Evolutionary conservation across 345 rosid genomes (phyloP).

Genomic region (Excoecaria cochinchinensis): DNA sequence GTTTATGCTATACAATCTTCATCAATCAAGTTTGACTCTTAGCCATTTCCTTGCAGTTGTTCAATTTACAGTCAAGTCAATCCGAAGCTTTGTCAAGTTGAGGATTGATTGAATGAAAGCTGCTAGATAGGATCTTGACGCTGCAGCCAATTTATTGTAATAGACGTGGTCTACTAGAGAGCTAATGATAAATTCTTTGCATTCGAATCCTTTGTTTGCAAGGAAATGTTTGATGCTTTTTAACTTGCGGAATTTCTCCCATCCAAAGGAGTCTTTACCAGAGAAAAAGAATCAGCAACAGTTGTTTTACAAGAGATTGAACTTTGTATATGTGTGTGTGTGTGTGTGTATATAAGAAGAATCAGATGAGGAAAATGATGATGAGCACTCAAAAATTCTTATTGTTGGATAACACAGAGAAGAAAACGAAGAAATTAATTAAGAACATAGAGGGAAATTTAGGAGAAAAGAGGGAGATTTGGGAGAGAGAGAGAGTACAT

Average conservation of each 20-base stretch:
- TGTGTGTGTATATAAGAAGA: no score
- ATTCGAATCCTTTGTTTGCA: conserved; percentile 72
- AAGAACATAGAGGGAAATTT: no score
- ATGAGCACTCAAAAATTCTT: no score
- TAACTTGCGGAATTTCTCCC: conserved; percentile 52
- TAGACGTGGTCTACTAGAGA: conserved; percentile 49
- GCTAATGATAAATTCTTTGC: conserved; percentile 72
- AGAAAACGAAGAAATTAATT: no score
- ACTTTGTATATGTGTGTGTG: no score
- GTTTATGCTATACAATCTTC: conserved; percentile 49
- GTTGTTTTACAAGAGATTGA: conserved; percentile 60
- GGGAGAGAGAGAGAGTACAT: no score
- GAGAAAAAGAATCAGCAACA: conserved; percentile 33
- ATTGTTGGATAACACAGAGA: no score
- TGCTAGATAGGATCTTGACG: conserved; percentile 64
- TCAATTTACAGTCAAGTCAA: conserved; percentile 57
- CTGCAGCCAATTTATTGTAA: conserved; percentile 62
- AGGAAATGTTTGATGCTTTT: conserved; percentile 72
- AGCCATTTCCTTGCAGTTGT: conserved; percentile 53
- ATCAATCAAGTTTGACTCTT: conserved; percentile 44
- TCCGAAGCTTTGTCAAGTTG: conserved; percentile 61
- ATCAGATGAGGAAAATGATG: no score
- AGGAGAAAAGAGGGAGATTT: no score
- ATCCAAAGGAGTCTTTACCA: conserved; percentile 28
- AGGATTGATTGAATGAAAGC: conserved; percentile 65